A percentile compares a stretch with the other conserved stretches of the same genome.
Conservation (phyloP, 2,329 filamentous ascomycete species). For the Talaromyces islandicus region DNA sequence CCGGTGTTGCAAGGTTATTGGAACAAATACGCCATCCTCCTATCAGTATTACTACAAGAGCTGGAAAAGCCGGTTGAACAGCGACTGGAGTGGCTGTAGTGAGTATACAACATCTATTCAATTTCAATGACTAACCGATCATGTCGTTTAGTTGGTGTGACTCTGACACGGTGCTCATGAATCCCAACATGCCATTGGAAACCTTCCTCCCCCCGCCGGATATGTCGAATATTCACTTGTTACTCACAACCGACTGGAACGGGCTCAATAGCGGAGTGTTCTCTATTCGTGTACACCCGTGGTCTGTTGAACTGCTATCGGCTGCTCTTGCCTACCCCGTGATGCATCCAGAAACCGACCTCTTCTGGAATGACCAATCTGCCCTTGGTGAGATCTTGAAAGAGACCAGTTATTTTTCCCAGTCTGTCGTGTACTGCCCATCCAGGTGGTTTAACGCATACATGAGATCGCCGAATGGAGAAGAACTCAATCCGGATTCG, state of each 20-base stretch:
- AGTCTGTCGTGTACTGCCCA: constrained; percentile 13
- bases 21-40: constrained; percentile 26
- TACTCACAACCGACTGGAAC: constrained; percentile 23
- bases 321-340: constrained; percentile 18
- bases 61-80: constrained; percentile 22
- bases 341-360: constrained; percentile 13
- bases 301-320: constrained; percentile 23
- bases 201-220: constrained; percentile 24
- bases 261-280: constrained; percentile 27
- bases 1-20: constrained; percentile 25
- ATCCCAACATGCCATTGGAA: constrained; percentile 21
- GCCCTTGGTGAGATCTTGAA: constrained; percentile 7
- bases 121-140: background rate
- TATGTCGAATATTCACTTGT: constrained; percentile 21
- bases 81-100: constrained; percentile 30
- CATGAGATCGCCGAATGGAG: constrained; percentile 15
- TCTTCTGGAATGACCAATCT: constrained; percentile 14
- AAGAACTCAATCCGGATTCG: constrained; percentile 9
- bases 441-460: constrained; percentile 22
- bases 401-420: constrained; percentile 8
- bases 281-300: constrained; percentile 23
- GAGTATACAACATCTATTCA: background rate
- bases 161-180: constrained; percentile 25
- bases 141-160: constrained; percentile 22
- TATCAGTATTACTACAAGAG: constrained; percentile 24